A percentile compares a stretch with the other conserved stretches of the same genome.
These are phyloP conservation scores for Dictyostelium purpureum DNA, from an alignment of 78 protist species.

Conservation along the genomic window DNA sequence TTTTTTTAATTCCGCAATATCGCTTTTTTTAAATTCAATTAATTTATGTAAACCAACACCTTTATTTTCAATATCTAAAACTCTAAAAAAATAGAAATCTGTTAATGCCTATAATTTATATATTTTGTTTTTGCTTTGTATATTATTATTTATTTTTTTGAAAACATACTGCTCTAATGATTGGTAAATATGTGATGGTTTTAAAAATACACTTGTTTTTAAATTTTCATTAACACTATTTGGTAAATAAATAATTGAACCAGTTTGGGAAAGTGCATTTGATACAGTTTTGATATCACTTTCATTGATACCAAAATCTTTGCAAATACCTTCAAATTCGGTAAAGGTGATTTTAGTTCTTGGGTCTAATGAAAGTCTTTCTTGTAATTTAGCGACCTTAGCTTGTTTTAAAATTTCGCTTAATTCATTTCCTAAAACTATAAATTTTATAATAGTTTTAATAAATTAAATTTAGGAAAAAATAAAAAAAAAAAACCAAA, in stretches of 20 bases:
- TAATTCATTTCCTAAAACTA: neutral
- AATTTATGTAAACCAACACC: slow-evolving; percentile 55
- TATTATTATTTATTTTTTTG: neutral
- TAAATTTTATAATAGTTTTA: no score
- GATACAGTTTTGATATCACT: slow-evolving; percentile 18
- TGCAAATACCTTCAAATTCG: slow-evolving; percentile 27
- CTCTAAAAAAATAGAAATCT: neutral
- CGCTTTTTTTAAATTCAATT: slow-evolving; percentile 29
- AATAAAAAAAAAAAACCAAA: neutral
- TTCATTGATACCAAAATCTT: slow-evolving; percentile 28
- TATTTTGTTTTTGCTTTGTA: neutral
- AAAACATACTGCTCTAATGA: slow-evolving; percentile 70
- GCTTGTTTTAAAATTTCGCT: slow-evolving; percentile 12
- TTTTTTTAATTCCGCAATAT: neutral
- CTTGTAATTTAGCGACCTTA: slow-evolving; percentile 40
- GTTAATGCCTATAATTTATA: neutral
- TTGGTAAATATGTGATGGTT: slow-evolving; percentile 58
- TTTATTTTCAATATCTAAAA: slow-evolving; percentile 76
- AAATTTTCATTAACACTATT: neutral
- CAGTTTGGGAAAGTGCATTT: slow-evolving; percentile 32
- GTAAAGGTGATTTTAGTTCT: slow-evolving; percentile 53
- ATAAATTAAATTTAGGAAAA: no score
- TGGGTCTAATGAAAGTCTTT: slow-evolving; percentile 56
- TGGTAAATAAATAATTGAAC: slow-evolving; percentile 46
- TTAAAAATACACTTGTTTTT: slow-evolving; percentile 15